Evolutionary conservation across 345 rosid species (phyloP).

Genomic region (Camelina laxa): DNA sequence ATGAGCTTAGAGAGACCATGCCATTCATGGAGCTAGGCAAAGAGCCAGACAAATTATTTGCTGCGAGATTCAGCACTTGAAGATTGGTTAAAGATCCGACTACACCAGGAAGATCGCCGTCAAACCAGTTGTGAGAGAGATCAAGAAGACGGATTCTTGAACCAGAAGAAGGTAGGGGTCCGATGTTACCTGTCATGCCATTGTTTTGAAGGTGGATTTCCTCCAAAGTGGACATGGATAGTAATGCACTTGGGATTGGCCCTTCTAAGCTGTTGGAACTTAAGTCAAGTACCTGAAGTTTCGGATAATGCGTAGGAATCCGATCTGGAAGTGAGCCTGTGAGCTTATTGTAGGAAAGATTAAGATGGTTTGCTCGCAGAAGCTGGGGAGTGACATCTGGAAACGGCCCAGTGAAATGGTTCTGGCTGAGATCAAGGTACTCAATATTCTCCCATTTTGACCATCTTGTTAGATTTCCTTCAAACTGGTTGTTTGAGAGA

Average conservation of each 20-base stretch:
- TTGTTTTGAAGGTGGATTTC: slow-evolving; percentile 76
- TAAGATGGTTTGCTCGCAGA: slow-evolving; percentile 86
- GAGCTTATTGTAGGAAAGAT: slow-evolving; percentile 81
- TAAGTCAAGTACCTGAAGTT: slow-evolving; percentile 83
- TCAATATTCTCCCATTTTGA: slow-evolving; percentile 82
- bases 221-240: slow-evolving; percentile 70
- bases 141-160: slow-evolving; percentile 70
- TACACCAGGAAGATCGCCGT: slow-evolving; percentile 72
- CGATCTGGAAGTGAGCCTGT: slow-evolving; percentile 66
- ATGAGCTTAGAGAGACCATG: slow-evolving; percentile 62
- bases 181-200: slow-evolving; percentile 63
- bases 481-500: slow-evolving; percentile 83
- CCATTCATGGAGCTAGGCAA: slow-evolving; percentile 79
- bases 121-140: slow-evolving; percentile 77
- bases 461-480: slow-evolving; percentile 78
- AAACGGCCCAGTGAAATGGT: slow-evolving; percentile 69
- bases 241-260: slow-evolving; percentile 60
- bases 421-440: slow-evolving; percentile 88
- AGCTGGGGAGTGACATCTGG: slow-evolving; percentile 82
- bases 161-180: slow-evolving; percentile 52
- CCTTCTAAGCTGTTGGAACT: slow-evolving; percentile 77
- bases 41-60: slow-evolving; percentile 84
- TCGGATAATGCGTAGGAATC: slow-evolving; percentile 65
- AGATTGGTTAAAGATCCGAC: slow-evolving; percentile 70
- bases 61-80: slow-evolving; percentile 75